Percentiles rank a stretch among this genome's conserved stretches.
Conservation (phyloP, 768 basidiomycete species). For the Coprinopsis cinerea region DNA sequence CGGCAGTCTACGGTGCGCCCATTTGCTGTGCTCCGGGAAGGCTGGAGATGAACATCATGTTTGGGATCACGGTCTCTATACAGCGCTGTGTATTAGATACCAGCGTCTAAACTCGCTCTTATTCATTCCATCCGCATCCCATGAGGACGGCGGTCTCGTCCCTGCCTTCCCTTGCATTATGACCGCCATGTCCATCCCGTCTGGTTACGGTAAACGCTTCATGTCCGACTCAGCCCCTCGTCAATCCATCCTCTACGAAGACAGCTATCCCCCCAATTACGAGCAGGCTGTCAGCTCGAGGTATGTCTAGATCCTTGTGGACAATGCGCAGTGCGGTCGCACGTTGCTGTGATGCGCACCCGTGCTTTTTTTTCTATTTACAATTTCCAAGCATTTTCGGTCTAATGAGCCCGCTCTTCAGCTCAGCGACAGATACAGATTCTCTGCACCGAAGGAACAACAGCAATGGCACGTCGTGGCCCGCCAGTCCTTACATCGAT, state of each 20-base stretch:
- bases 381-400: too few species aligned
- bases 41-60: too few species aligned
- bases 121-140: conserved; percentile 14
- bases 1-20: too few species aligned
- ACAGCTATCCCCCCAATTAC: conserved; percentile 12
- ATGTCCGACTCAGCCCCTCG: conserved; percentile 1
- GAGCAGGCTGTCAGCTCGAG: conserved; percentile 12
- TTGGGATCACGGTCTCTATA: not conserved
- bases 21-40: too few species aligned
- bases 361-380: not conserved
- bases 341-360: not conserved
- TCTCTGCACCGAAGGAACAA: not conserved
- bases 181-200: conserved; percentile 5
- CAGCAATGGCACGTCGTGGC: not conserved
- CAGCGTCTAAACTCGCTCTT: conserved; percentile 4
- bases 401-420: not conserved
- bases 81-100: conserved; percentile 1
- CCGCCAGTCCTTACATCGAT: not conserved
- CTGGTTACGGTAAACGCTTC: conserved; percentile 2
- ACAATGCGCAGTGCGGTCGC: not conserved
- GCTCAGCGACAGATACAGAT: not conserved
- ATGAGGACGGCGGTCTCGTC: too few species aligned
- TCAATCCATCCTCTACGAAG: conserved; percentile 7
- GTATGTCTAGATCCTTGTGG: not conserved
- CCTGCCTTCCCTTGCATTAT: conserved; percentile 10